Evolutionary conservation across 805 yeast species (phyloP).

Genomic region (Teunomyces gatunensis): DNA sequence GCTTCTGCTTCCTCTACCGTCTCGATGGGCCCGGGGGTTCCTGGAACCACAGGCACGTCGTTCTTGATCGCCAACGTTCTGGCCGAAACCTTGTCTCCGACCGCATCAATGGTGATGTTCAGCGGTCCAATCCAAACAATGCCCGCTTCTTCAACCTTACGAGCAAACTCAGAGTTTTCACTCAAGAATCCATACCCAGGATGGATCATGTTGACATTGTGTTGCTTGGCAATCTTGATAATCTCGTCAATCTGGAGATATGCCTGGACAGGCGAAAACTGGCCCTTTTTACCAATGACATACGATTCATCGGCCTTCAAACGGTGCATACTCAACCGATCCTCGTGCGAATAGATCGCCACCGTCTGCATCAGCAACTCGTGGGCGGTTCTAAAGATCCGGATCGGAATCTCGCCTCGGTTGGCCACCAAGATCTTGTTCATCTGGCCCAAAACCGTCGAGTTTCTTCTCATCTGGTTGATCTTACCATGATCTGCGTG

Average conservation of each 20-base stretch:
- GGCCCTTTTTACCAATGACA: conserved; percentile 84
- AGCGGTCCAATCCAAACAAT: conserved; percentile 97
- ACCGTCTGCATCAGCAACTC: conserved; percentile 96
- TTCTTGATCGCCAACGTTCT: conserved; percentile 79
- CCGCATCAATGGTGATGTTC: conserved; percentile 81
- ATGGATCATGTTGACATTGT: conserved; percentile 38
- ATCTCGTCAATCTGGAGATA: conserved; percentile 95
- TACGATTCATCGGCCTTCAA: conserved; percentile 93
- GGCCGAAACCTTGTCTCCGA: conserved; percentile 96
- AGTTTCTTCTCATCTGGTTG: conserved; percentile 41
- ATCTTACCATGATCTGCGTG: conserved; percentile 19
- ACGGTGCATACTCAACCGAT: conserved; percentile 90
- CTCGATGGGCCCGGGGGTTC: conserved; percentile 96
- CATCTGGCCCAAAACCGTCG: conserved; percentile 44
- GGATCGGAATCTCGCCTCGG: conserved; percentile 81
- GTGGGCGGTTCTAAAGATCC: conserved; percentile 96
- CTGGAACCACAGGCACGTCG: conserved; percentile 92
- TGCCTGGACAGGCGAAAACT: conserved; percentile 93
- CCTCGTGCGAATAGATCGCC: conserved; percentile 96
- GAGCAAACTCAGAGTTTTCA: conserved; percentile 91
- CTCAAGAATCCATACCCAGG: conserved; percentile 64
- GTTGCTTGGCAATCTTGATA: conserved; percentile 65
- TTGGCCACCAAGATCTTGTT: conserved; percentile 74
- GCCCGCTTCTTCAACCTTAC: conserved; percentile 85
- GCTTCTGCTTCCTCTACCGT: conserved; percentile 70